Conservation (phyloP, 768 basidiomycete genomes). For the Saitozyma sp. region DNA sequence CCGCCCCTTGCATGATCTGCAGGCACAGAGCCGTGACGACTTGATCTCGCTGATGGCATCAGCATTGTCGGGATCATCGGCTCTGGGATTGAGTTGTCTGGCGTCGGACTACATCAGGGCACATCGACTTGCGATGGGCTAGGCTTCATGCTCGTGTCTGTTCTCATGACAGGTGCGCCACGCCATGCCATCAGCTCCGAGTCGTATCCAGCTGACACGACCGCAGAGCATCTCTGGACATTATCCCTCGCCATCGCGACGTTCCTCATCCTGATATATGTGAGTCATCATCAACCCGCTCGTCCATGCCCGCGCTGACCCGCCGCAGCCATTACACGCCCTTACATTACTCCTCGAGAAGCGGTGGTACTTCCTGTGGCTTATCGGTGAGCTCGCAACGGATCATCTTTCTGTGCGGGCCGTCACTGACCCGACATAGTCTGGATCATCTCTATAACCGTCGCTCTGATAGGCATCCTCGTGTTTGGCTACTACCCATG, state of each 20-base stretch:
- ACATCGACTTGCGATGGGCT: conserved; percentile 40
- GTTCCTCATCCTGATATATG: conserved; percentile 52
- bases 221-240: conserved; percentile 52
- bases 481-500: conserved; percentile 44
- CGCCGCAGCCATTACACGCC: conserved; percentile 42
- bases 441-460: conserved; percentile 36
- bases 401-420: background rate
- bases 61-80: conserved; percentile 45
- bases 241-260: conserved; percentile 49
- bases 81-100: conserved; percentile 24
- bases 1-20: background rate
- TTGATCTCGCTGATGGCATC: background rate
- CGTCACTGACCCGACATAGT: conserved; percentile 17
- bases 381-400: conserved; percentile 22
- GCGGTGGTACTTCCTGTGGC: conserved; percentile 44
- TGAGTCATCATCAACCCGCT: conserved; percentile 19
- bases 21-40: background rate
- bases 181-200: background rate
- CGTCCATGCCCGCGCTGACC: background rate
- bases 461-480: conserved; percentile 38
- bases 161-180: conserved; percentile 44
- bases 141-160: conserved; percentile 38
- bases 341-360: conserved; percentile 45
- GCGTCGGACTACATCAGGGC: conserved; percentile 25
- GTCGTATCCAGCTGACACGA: background rate